Evolutionary conservation across 2,329 filamentous ascomycete species (phyloP), one percentile per base, ranked within the genome.

Genomic region (Diaporthe longicolla): DNA sequence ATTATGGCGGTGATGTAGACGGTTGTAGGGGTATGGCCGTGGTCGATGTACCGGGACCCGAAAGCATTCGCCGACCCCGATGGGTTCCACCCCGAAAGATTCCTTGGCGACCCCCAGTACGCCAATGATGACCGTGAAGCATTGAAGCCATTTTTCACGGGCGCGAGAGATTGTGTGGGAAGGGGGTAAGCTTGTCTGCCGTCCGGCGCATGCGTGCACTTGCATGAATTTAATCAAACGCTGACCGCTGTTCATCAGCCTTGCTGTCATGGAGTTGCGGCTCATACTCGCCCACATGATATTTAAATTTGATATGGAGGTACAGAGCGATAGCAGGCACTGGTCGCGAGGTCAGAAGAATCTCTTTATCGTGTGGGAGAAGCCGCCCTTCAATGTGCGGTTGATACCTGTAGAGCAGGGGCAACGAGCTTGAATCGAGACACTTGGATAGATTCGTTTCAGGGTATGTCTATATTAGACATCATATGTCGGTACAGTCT

Each of bases 211-310:
- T 29, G 8, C 26, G n/a, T 21, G 8, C 21, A 45, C 13, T 13
- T 0, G 4, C 2, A 5, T 1, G 9, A 1, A 13, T 0, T 5
- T 10, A 0, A 43, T 17, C 2, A 17, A 19, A 43, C 29, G 24
- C 63, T 68, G n/a, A 68, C 32, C 5, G 52, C n/a, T 10, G 0
- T 1, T 17, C 40, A 29, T 45, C 63, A 88, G 85, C 71, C 80
- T 89, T 40, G 87, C 87, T 4, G 87, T 86, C 70, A 81, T 84
- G 35, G 87, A 89, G 77, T 86, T 89, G 82, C 82, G 87, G 4
- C 77, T 88, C 9, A 85, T 88, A 50, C 77, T 89, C 9, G 83
- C 85, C 0, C 83, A 83, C 5, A 77, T 89, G 13, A 76, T 89
- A 0, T 89, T 82, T 78, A 86, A 85, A 65, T 89, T 88, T 76